Percentiles rank a stretch among this genome's conserved stretches.
These are phyloP conservation scores for Starmerella lactis-condensi DNA, from an alignment of 805 yeast genomes.

Conservation along the genomic window DNA sequence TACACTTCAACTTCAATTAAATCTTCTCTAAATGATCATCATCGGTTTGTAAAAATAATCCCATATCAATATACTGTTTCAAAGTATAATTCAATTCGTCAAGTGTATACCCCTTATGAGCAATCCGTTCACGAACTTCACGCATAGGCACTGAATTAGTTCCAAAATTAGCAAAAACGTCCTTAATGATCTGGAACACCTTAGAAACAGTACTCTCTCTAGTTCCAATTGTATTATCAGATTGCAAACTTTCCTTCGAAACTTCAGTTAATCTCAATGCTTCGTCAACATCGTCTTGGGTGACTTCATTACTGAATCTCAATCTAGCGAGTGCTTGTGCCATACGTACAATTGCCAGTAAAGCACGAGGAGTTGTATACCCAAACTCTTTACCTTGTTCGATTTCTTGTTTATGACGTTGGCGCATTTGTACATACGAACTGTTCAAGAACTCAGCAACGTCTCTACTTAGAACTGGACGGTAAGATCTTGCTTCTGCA, in stretches of 20 bases:
- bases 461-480: slow-evolving; percentile 68
- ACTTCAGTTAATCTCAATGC: slow-evolving; percentile 73
- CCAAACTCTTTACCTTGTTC: slow-evolving; percentile 44
- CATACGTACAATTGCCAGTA: slow-evolving; percentile 75
- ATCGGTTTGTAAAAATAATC: slow-evolving; percentile 59
- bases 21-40: slow-evolving; percentile 33
- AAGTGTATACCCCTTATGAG: slow-evolving; percentile 70
- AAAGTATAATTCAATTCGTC: slow-evolving; percentile 61
- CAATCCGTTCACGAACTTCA: slow-evolving; percentile 40
- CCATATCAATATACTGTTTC: slow-evolving; percentile 48
- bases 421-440: slow-evolving; percentile 78
- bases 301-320: slow-evolving; percentile 57
- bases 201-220: slow-evolving; percentile 37
- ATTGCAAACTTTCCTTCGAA: slow-evolving; percentile 63
- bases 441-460: slow-evolving; percentile 77
- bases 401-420: slow-evolving; percentile 67
- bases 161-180: slow-evolving; percentile 21
- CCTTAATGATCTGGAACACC: slow-evolving; percentile 53
- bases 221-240: slow-evolving; percentile 27
- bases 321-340: slow-evolving; percentile 88
- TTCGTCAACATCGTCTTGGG: slow-evolving; percentile 76
- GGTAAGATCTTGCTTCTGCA: slow-evolving; percentile 60
- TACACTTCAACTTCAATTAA: no score
- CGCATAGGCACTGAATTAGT: slow-evolving; percentile 29
- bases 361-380: slow-evolving; percentile 89